Evolutionary conservation across 192 early-diverging fungal genomes (phyloP), one percentile per base, ranked within the genome.

Genomic region (Gryganskiella cystojenkinii): DNA sequence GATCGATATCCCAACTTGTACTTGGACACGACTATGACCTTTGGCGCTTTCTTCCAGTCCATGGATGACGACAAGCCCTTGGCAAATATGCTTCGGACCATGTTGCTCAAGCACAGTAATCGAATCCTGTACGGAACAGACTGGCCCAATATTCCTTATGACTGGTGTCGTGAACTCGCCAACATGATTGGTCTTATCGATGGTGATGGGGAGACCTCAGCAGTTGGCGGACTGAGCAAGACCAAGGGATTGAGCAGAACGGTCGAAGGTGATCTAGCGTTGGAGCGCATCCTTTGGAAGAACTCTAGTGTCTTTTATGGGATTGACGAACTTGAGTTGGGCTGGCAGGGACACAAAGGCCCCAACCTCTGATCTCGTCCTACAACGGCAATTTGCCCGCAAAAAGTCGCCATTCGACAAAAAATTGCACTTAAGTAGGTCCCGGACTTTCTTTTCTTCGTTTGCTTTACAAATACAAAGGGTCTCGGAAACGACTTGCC

Each of bases 121-220:
- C 65, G 79, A 10, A 75, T 82, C 60, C 25, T 82, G 20, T 82
- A 80, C 30, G 81, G 81, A 4, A 64, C 81, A 0, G 81, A 82
- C 42, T 82, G 72, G 64, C 81, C 81, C 30, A 76, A 82, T 19
- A 70, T 82, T 22, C 69, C 70, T 3, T 79, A 82, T 24, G 56
- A 67, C 31, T 82, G 81, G 81, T 61, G 74, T 57, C 64, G 65
- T 25, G 81, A 82, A 57, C 50, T 79, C 31, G 69, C 64, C 11
- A 80, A 80, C 30, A 25, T 82, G 25, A 30, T 71, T 40, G 57
- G 74, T 46, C 17, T 78, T 15, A 37, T 78, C 19, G 74, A 78
- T 35, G 71, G 71, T 0, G 71, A 75, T 69, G 74, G 74, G 0
- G 74, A 69, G 11, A 60, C 65, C 11, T 56, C 59, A 13, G 46